Percentiles rank a stretch among this genome's conserved stretches.
phyloP scores from a whole-genome alignment of 495 filamentous ascomycete genomes.

The Rostrohypoxylon terebratum region DNA sequence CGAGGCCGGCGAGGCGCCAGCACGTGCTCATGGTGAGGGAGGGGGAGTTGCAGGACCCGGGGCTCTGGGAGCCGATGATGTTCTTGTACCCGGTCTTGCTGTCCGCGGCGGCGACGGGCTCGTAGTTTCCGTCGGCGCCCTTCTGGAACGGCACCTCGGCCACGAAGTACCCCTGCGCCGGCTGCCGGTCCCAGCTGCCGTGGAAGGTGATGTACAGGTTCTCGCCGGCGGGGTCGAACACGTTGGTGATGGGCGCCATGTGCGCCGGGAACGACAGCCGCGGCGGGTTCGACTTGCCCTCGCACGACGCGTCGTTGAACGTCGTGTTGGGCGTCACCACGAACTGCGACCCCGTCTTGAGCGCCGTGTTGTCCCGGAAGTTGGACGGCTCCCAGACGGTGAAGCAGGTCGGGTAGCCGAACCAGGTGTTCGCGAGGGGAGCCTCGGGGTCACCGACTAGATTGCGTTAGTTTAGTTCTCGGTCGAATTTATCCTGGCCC shows the following conservation, averaged over 20 bases:
- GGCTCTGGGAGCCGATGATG: constrained; percentile 49
- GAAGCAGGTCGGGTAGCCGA: constrained; percentile 75
- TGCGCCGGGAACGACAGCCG: constrained; percentile 67
- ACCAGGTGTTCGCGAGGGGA: constrained; percentile 58
- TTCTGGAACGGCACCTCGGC: constrained; percentile 59
- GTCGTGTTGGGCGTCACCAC: constrained; percentile 57
- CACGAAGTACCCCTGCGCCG: constrained; percentile 66
- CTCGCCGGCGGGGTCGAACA: constrained; percentile 52
- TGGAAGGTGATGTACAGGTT: constrained; percentile 70
- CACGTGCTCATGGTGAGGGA: constrained; percentile 47
- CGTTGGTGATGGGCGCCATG: constrained; percentile 67
- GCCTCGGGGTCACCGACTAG: constrained; percentile 65
- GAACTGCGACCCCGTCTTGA: constrained; percentile 65
- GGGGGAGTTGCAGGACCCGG: constrained; percentile 44
- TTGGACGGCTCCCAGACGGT: constrained; percentile 67
- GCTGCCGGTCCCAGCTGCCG: constrained; percentile 66
- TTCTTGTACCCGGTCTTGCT: constrained; percentile 51
- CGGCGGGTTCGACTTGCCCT: constrained; percentile 56
- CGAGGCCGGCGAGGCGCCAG: constrained; percentile 49
- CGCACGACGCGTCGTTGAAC: constrained; percentile 63
- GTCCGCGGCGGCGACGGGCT: constrained; percentile 50
- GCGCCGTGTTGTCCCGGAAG: constrained; percentile 58
- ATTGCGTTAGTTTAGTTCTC: constrained; percentile 50
- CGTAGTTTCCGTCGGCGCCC: constrained; percentile 52
- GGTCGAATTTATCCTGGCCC: too few species aligned